Evolutionary conservation across 108 stramenopile genomes (phyloP), one percentile per base, ranked within the genome.

Genomic region (Seminavis robusta): DNA sequence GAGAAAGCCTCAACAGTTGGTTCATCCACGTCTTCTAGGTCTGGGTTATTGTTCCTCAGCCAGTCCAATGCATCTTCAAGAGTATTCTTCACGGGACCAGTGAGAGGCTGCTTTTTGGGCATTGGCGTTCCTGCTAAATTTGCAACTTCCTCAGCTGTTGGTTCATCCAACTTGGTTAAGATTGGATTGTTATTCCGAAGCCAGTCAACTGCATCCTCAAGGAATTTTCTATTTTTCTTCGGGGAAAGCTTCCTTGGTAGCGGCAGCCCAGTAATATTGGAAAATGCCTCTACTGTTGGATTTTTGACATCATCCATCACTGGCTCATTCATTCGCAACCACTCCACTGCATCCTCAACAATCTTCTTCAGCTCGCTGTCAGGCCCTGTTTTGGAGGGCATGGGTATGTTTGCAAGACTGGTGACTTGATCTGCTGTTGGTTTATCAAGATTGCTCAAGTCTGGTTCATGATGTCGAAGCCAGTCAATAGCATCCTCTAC

Each of bases 191-290:
- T 53, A 13, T 58, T 59, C 0, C 67, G 61, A 0, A 57, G 57
- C 73, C 73, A 74, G 23, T 53, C 43, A n/a, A 75, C 20, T 17
- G 61, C 74, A 25, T 64, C 53, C 56, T 67, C 53, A 9, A 59
- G 44, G 23, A 32, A 56, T 27, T 56, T 38, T 1, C 51, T 52
- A 9, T 33, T 45, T 10, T 38, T 50, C 0, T 36, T 25, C n/a
- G 75, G 75, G 24, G 5, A n/a, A n/a, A n/a, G n/a, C 9, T 9
- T 37, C 11, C 11, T 11, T 13, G 13, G 36, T 37, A 13, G 6
- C 20, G 41, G 21, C 6, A 21, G 17, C 21, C 41, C 41, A 7
- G 17, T 9, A n/a, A 9, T 37, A 9, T 13, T 37, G 4, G 54
- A 20, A 21, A 56, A 25, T n/a, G 11, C 33, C 5, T 39, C 10